Conservation (phyloP, 495 filamentous ascomycete genomes). For the Saxophila tyrrhenica region DNA sequence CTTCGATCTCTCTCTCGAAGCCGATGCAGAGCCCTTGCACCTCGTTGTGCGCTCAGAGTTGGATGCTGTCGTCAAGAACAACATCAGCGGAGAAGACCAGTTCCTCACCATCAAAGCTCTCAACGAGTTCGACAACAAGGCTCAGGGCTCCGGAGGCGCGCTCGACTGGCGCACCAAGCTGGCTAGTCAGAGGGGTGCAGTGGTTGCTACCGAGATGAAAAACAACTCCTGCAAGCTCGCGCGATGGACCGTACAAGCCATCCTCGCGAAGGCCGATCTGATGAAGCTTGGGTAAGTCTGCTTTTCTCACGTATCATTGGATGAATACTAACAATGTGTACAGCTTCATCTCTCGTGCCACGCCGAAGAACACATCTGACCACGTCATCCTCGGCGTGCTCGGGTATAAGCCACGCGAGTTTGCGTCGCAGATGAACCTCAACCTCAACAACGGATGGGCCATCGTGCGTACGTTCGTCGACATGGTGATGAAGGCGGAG, state of each 20-base stretch:
- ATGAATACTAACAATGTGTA: conserved; percentile 10
- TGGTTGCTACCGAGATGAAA: conserved; percentile 99
- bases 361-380: conserved; percentile 75
- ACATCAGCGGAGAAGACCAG: conserved; percentile 75
- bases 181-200: conserved; percentile 81
- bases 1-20: conserved; percentile 87
- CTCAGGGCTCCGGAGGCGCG: conserved; percentile 84
- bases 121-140: conserved; percentile 97
- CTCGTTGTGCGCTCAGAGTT: conserved; percentile 92
- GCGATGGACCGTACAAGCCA: conserved; percentile 89
- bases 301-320: not conserved
- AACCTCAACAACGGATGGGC: conserved; percentile 96
- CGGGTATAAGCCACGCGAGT: conserved; percentile 93
- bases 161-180: conserved; percentile 95
- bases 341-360: conserved; percentile 86
- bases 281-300: conserved; percentile 85
- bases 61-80: conserved; percentile 90
- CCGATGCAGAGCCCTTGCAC: conserved; percentile 80
- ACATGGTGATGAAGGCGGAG: conserved; percentile 66
- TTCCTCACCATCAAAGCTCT: conserved; percentile 87
- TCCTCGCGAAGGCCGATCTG: conserved; percentile 85
- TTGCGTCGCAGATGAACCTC: conserved; percentile 95
- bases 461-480: conserved; percentile 92
- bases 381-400: conserved; percentile 94
- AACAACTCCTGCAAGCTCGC: conserved; percentile 98